A percentile compares a stretch with the other conserved stretches of the same genome.
Conservation (phyloP, 805 yeast genomes). For the Saccharomycopsis sp. region DNA sequence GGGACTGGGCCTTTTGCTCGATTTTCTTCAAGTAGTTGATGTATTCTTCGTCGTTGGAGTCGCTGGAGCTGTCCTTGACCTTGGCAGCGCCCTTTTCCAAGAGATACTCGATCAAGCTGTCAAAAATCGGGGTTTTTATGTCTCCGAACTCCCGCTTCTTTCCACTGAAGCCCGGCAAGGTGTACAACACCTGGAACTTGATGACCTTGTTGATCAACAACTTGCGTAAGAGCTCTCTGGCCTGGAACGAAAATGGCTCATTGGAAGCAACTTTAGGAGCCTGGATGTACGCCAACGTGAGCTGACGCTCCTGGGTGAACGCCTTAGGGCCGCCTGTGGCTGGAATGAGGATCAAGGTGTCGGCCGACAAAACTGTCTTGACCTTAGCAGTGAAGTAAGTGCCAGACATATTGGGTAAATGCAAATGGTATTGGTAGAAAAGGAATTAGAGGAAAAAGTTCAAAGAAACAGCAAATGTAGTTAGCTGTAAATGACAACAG, state of each 20-base stretch:
- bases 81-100: slow-evolving; percentile 56
- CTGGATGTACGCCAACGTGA: slow-evolving; percentile 59
- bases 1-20: slow-evolving; percentile 45
- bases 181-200: slow-evolving; percentile 51
- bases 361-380: slow-evolving; percentile 64
- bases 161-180: slow-evolving; percentile 32
- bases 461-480: background rate
- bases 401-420: background rate
- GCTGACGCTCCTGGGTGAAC: slow-evolving; percentile 45
- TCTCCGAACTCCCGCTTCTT: slow-evolving; percentile 67
- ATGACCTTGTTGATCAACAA: slow-evolving; percentile 59
- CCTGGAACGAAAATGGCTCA: slow-evolving; percentile 46
- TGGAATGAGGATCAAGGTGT: slow-evolving; percentile 58
- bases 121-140: slow-evolving; percentile 53
- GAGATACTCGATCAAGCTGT: slow-evolving; percentile 49
- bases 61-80: slow-evolving; percentile 45
- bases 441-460: background rate
- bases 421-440: background rate
- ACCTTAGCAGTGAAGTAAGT: slow-evolving; percentile 48
- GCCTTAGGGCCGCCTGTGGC: slow-evolving; percentile 29
- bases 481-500: background rate
- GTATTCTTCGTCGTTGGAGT: slow-evolving; percentile 38
- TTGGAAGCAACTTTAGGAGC: slow-evolving; percentile 44
- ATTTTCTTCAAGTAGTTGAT: slow-evolving; percentile 32
- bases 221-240: slow-evolving; percentile 56